Percentiles rank a stretch among this genome's conserved stretches.
phyloP scores from a whole-genome alignment of 371 early-diverging fungal genomes.

The Haplosporangium sp. region DNA sequence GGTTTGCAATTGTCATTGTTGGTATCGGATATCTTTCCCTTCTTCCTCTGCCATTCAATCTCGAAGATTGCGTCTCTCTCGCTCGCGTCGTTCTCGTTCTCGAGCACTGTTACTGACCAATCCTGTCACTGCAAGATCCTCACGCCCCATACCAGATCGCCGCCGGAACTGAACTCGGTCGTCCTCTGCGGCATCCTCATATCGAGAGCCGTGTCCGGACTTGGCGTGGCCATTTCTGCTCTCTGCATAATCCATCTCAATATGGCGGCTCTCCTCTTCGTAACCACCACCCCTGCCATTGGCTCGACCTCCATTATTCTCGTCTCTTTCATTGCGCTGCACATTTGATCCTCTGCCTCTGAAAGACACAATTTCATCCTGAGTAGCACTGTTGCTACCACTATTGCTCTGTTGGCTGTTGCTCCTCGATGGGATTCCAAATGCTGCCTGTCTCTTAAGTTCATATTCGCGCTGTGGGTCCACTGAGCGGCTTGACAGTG shows the following conservation, averaged over 20 bases:
- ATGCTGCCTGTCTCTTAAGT: slow-evolving; percentile 13
- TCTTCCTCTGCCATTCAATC: slow-evolving; percentile 1
- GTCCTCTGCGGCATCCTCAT: not conserved
- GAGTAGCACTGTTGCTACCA: not conserved
- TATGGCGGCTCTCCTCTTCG: slow-evolving; percentile 6
- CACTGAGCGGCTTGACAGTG: slow-evolving; percentile 11
- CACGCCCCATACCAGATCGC: not conserved
- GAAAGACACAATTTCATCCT: slow-evolving; percentile 31
- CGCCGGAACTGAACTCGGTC: slow-evolving; percentile 10
- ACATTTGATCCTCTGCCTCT: slow-evolving; percentile 2
- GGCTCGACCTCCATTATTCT: slow-evolving; percentile 13
- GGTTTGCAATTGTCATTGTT: no score
- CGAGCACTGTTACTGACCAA: slow-evolving; percentile 42
- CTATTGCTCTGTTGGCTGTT: not conserved
- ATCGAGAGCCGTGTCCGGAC: not conserved
- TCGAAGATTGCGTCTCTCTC: slow-evolving; percentile 23
- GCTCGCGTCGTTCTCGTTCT: slow-evolving; percentile 34
- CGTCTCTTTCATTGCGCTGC: slow-evolving; percentile 6
- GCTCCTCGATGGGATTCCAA: slow-evolving; percentile 2
- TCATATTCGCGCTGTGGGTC: slow-evolving; percentile 46
- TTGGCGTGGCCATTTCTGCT: not conserved
- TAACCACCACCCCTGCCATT: slow-evolving; percentile 19
- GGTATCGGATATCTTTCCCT: no score
- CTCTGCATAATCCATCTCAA: slow-evolving; percentile 1
- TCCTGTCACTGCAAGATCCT: slow-evolving; percentile 28